Evolutionary conservation across 495 filamentous ascomycete species (phyloP).

Genomic region (Cryomyces antarcticus): DNA sequence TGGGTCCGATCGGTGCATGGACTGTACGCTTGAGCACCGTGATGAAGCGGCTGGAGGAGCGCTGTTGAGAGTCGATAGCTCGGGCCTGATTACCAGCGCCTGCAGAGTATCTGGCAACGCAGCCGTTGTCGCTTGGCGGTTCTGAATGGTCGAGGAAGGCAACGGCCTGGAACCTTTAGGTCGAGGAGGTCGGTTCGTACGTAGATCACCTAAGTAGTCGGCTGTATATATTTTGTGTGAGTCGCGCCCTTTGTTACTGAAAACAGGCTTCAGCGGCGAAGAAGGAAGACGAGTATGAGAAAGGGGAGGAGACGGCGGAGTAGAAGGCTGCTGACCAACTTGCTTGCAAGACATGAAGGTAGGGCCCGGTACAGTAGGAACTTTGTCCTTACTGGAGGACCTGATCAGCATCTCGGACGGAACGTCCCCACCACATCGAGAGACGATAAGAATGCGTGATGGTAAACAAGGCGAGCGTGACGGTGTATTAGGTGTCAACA

Average conservation of each 20-base stretch:
- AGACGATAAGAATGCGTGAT: no score
- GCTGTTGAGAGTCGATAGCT: no score
- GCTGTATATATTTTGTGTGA: slow-evolving; percentile 28
- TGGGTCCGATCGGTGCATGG: background rate
- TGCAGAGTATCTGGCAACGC: no score
- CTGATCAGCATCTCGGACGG: slow-evolving; percentile 6
- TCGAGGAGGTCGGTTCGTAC: slow-evolving; percentile 37
- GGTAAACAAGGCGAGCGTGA: no score
- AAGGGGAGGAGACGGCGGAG: slow-evolving; percentile 9
- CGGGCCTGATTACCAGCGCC: no score
- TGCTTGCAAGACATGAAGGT: slow-evolving; percentile 75
- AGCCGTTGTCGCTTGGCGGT: slow-evolving; percentile 10
- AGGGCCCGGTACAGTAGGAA: slow-evolving; percentile 33
- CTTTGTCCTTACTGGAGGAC: slow-evolving; percentile 11
- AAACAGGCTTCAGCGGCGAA: slow-evolving; percentile 1
- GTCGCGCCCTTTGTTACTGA: slow-evolving; percentile 1
- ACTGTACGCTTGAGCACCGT: background rate
- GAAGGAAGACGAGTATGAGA: no score
- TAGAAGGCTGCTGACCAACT: slow-evolving; percentile 40
- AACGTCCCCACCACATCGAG: no score
- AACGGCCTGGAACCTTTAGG: slow-evolving; percentile 65
- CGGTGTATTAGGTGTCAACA: no score
- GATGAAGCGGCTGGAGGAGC: no score
- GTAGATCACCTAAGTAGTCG: slow-evolving; percentile 59
- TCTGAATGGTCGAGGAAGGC: slow-evolving; percentile 28